These are phyloP conservation scores for Vigna reflexopilosa DNA, from an alignment of 306 rosid species.

Conservation along the genomic window DNA sequence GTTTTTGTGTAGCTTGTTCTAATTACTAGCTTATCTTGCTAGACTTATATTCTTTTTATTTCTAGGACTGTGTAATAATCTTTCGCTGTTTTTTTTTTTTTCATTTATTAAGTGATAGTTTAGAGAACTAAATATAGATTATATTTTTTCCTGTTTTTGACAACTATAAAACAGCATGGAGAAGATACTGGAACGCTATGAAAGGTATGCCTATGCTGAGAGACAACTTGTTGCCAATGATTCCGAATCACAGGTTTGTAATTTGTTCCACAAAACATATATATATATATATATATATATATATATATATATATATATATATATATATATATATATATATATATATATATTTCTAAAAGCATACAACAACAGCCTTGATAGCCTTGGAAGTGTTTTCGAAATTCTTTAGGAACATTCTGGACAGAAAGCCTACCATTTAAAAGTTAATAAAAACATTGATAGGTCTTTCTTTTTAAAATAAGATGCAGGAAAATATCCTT, in stretches of 20 bases:
- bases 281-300: too few relatives aligned
- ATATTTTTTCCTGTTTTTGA: not conserved
- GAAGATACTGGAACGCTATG: slow-evolving; percentile 88
- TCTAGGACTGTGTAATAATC: not conserved
- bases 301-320: too few relatives aligned
- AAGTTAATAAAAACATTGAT: too few relatives aligned
- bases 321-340: too few relatives aligned
- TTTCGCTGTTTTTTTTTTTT: not conserved
- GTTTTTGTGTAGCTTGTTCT: too few relatives aligned
- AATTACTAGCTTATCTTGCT: not conserved
- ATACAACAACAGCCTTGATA: too few relatives aligned
- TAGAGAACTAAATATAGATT: not conserved
- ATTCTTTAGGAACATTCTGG: not conserved
- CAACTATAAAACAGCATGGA: slow-evolving; percentile 70
- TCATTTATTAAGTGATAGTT: not conserved
- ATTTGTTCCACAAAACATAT: not conserved
- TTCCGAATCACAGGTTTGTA: slow-evolving; percentile 68
- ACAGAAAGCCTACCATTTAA: too few relatives aligned
- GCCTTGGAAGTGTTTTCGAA: too few relatives aligned
- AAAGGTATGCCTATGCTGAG: slow-evolving; percentile 82
- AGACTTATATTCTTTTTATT: not conserved
- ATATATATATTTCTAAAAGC: too few relatives aligned
- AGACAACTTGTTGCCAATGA: slow-evolving; percentile 64
- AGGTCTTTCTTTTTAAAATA: too few relatives aligned
- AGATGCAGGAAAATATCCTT: too few relatives aligned